A percentile compares a stretch with the other conserved stretches of the same genome.
Conservation (phyloP, 2,329 filamentous ascomycete species). For the Exophiala sideris region DNA sequence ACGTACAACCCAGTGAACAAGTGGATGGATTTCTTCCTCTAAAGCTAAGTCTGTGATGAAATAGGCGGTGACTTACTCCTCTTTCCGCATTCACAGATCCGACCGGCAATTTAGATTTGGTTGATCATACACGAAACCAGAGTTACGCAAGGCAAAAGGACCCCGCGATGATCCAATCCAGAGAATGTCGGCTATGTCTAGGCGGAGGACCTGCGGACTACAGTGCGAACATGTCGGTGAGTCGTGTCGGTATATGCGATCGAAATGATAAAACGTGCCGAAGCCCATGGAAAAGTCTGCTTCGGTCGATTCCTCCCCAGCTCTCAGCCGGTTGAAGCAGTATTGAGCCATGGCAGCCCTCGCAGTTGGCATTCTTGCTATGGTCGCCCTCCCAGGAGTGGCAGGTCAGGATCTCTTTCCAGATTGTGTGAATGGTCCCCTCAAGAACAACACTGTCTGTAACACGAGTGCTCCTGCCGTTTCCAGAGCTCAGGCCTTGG, state of each 20-base stretch:
- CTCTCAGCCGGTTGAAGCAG: background rate
- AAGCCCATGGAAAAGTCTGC: background rate
- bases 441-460: slow-evolving; percentile 52
- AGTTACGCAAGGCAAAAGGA: background rate
- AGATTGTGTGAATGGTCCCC: slow-evolving; percentile 51
- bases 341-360: slow-evolving; percentile 11
- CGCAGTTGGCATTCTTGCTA: slow-evolving; percentile 3
- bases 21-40: no score
- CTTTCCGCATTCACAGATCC: background rate
- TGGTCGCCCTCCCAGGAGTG: slow-evolving; percentile 10
- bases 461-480: slow-evolving; percentile 41
- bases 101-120: background rate
- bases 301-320: background rate
- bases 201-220: no score
- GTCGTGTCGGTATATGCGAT: no score
- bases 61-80: background rate
- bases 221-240: no score
- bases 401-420: slow-evolving; percentile 32
- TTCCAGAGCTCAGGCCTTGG: slow-evolving; percentile 47
- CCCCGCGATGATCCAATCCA: background rate
- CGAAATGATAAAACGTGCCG: background rate
- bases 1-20: no score
- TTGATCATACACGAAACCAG: slow-evolving; percentile 1
- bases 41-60: background rate
- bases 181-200: no score